Conservation (phyloP, 257 asterid genomes). For the Buddleja alternifolia region DNA sequence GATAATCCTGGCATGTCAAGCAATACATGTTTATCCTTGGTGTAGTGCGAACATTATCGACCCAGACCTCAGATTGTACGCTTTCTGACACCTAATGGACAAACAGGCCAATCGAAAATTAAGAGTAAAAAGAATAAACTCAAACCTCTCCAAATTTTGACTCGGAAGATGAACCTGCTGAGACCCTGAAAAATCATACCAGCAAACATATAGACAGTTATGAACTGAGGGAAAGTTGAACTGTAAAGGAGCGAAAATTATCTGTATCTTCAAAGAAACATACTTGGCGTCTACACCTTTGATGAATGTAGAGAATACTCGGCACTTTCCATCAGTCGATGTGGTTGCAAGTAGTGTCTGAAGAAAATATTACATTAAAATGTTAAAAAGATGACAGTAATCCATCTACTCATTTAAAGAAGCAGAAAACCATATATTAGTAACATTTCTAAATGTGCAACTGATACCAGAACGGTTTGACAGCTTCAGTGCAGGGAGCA, state of each 20-base stretch:
- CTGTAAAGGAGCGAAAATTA: conserved; percentile 23
- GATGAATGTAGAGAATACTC: conserved; percentile 95
- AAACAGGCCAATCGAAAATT: conserved; percentile 20
- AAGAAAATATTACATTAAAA: conserved; percentile 8
- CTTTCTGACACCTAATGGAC: conserved; percentile 25
- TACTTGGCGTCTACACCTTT: conserved; percentile 95
- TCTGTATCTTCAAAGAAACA: conserved; percentile 29
- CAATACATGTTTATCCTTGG: no score
- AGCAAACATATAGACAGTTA: conserved; percentile 24
- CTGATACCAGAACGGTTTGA: neutral
- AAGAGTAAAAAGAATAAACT: conserved; percentile 25
- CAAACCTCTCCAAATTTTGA: conserved; percentile 94
- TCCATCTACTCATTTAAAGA: conserved; percentile 6
- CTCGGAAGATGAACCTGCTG: conserved; percentile 64
- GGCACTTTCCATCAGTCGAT: conserved; percentile 96
- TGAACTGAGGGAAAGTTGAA: conserved; percentile 21
- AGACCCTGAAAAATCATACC: conserved; percentile 53
- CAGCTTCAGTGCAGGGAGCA: conserved; percentile 21
- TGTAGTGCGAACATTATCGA: conserved; percentile 12
- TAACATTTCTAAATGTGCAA: neutral
- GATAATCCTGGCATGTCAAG: conserved; percentile 4
- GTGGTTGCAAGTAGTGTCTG: conserved; percentile 95
- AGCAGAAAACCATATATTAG: conserved; percentile 4
- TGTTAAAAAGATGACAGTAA: neutral
- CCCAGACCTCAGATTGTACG: conserved; percentile 8